Evolutionary conservation across 768 basidiomycete genomes (phyloP), one percentile per base, ranked within the genome.

Genomic region (Exsudoporus frostii): DNA sequence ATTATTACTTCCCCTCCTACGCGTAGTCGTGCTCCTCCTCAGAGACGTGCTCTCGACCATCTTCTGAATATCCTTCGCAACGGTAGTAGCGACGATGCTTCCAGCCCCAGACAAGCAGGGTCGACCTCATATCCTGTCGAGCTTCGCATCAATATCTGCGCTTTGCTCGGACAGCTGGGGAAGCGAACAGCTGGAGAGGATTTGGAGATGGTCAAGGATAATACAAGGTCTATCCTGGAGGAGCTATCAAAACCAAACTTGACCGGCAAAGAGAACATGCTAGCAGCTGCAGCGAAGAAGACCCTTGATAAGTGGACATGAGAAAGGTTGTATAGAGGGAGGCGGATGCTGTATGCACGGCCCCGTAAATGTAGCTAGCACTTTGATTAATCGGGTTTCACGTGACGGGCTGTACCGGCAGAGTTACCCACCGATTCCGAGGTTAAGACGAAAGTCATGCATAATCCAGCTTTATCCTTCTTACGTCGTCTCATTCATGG

Each of bases 121-220:
- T 46, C 38, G 0, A 73, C 73, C 54, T 73, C 80, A 55, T 85
- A 84, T 62, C 86, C 86, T n/a, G 71, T 81, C 19, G 91, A 92
- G 72, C 81, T 93, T 52, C 81, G 89, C 43, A 74, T 81, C 25
- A 93, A 93, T 60, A 79, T 83, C 17, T 91, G 89, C 65, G 80
- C 85, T 7, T 76, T 93, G 54, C 70, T 93, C 25, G 75, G 80
- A 37, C 85, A 89, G 57, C 64, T 90, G 19, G 79, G 79, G 32
- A 79, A 78, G 59, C 76, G 83, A 61, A 71, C 74, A 4, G 66
- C 78, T 9, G 77, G 77, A 7, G 76, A 78, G 5, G 75, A 79
- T 29, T 66, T 83, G 50, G 68, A 71, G 24, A 71, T 66, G 32
- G 62, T 90, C 48, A 82, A 84, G 67, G 79, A 78, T 6, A 69